Evolutionary conservation across 2,329 filamentous ascomycete genomes (phyloP), one percentile per base, ranked within the genome.

Genomic region (Mariannaea elegans): DNA sequence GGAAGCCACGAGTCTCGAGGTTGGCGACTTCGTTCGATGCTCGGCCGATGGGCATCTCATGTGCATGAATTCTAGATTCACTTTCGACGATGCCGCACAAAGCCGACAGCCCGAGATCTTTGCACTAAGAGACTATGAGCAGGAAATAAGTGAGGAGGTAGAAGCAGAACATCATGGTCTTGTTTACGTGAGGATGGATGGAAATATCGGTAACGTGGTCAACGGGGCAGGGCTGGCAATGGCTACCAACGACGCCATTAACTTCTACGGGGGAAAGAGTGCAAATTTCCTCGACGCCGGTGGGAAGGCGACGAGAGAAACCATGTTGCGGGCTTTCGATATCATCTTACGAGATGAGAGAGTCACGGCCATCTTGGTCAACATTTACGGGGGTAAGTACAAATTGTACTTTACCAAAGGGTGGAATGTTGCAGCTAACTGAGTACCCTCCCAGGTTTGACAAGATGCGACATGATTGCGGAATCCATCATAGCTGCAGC

Each of bases 211-310:
- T 34, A 97, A 91, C 1, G 81, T 96, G 64, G 92, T 97, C 64
- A 97, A 97, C 71, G 93, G 93, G 41, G 93, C 94, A 0, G 93
- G 93, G 0, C 84, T 97, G 1, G 93, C 93, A 0, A 95, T 97
- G 91, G 95, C 95, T 73, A 97, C 93, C 0, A 88, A 94, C 60
- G 93, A 97, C 73, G 90, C 91, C 0, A 85, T 97, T 2, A 81
- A 84, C 2, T 78, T 87, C 12, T 85, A 87, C 54, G 89, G 89
- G 8, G 91, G 91, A 2, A 77, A 81, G 31, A 89, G 89, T 21
- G 87, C 92, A 10, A 97, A 97, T 70, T 97, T 97, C 74, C 82
- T 97, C 54, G 93, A 97, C 73, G 96, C 92, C 0, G 93, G 94
- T 24, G 93, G 93, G 32, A 95, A 96, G 74, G 93, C 93, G 0